These are phyloP conservation scores for Saccharomycopsis selenospora DNA, from an alignment of 805 yeast genomes.

Conservation along the genomic window DNA sequence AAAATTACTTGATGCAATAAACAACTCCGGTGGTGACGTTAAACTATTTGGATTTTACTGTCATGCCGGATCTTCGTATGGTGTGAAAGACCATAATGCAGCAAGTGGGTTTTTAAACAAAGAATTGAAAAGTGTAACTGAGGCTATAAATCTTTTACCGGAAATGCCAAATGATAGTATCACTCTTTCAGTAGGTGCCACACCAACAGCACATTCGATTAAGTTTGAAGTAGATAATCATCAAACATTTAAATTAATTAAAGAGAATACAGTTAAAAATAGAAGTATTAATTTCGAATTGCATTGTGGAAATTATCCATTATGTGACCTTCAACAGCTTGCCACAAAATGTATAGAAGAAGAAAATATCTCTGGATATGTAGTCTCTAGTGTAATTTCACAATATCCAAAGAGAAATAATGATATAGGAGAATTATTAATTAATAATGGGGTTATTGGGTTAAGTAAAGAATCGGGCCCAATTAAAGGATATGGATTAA, in stretches of 20 bases:
- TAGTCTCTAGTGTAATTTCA: slow-evolving; percentile 53
- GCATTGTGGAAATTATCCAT: slow-evolving; percentile 77
- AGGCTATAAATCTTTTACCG: slow-evolving; percentile 38
- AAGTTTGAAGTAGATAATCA: slow-evolving; percentile 22
- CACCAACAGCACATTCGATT: slow-evolving; percentile 69
- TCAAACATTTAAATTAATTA: slow-evolving; percentile 14
- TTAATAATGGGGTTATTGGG: slow-evolving; percentile 69
- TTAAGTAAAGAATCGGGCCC: slow-evolving; percentile 59
- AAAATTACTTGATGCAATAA: slow-evolving; percentile 26
- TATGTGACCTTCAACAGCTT: slow-evolving; percentile 72
- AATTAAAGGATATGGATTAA: slow-evolving; percentile 52
- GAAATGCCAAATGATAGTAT: slow-evolving; percentile 37
- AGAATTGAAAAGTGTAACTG: slow-evolving; percentile 51
- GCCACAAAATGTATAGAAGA: slow-evolving; percentile 52
- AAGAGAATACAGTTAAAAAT: too few relatives aligned
- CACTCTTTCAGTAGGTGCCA: slow-evolving; percentile 68
- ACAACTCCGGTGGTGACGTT: slow-evolving; percentile 31
- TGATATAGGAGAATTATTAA: slow-evolving; percentile 51
- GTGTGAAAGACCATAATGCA: slow-evolving; percentile 35
- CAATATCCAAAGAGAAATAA: slow-evolving; percentile 45
- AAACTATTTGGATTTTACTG: slow-evolving; percentile 63
- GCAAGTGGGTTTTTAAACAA: slow-evolving; percentile 44
- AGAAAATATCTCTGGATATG: slow-evolving; percentile 42
- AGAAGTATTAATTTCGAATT: slow-evolving; percentile 41
- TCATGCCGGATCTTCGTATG: slow-evolving; percentile 75